Evolutionary conservation across 495 filamentous ascomycete species (phyloP).

Genomic region (Xylaria sp.): DNA sequence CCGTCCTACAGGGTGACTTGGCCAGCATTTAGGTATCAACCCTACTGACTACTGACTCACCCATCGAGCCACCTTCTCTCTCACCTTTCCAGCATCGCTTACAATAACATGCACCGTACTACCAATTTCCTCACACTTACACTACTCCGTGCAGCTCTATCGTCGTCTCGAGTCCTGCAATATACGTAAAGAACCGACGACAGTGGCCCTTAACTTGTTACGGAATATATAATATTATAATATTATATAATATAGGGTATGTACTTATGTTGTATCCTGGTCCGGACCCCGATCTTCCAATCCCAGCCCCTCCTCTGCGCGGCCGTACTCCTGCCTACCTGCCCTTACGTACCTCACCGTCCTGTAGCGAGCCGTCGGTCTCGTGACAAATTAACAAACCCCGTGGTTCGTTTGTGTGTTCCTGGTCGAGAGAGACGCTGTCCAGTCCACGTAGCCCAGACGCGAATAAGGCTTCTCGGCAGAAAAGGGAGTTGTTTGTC

Average conservation of each 20-base stretch:
- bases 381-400: slow-evolving; percentile 9
- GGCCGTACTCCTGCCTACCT: no score
- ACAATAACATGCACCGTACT: neutral
- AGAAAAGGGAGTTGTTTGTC: neutral
- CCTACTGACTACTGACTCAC: neutral
- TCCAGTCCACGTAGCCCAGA: neutral
- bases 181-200: neutral
- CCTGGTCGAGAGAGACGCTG: neutral
- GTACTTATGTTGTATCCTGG: neutral
- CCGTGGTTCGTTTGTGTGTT: neutral
- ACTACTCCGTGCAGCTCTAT: neutral
- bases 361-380: slow-evolving; percentile 6
- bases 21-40: neutral
- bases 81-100: neutral
- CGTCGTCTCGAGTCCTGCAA: neutral
- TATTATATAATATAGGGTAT: no score
- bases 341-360: neutral
- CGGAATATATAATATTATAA: neutral
- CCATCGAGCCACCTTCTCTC: neutral
- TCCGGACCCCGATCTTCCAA: slow-evolving; percentile 9
- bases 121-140: neutral
- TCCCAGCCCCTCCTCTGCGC: slow-evolving; percentile 16
- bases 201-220: neutral
- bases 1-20: neutral
- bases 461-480: neutral